phyloP scores from a whole-genome alignment of 1,284 basidiomycete genomes.

The Pseudozyma hubeiensis region DNA sequence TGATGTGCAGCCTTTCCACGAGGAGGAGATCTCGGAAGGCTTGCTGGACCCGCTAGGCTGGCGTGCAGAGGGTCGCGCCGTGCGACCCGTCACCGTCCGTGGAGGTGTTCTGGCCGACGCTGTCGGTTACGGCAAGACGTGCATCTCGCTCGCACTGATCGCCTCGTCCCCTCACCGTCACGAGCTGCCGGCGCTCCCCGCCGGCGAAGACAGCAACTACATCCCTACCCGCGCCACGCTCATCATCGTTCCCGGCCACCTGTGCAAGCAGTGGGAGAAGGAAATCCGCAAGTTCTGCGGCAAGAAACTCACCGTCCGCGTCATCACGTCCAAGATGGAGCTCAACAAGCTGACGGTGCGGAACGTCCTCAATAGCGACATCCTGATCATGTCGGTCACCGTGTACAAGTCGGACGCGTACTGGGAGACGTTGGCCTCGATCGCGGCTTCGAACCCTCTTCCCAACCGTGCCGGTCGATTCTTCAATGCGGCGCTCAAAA shows the following conservation, averaged over 20 bases:
- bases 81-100: conserved; percentile 79
- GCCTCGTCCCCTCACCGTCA: conserved; percentile 42
- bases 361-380: conserved; percentile 82
- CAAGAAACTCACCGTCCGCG: conserved; percentile 76
- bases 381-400: conserved; percentile 87
- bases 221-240: conserved; percentile 82
- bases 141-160: conserved; percentile 85
- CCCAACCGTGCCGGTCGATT: conserved; percentile 51
- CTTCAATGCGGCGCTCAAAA: conserved; percentile 57
- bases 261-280: conserved; percentile 88
- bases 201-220: conserved; percentile 76
- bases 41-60: conserved; percentile 85
- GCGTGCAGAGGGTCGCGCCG: conserved; percentile 90
- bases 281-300: conserved; percentile 86
- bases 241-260: conserved; percentile 87
- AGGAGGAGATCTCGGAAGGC: conserved; percentile 94
- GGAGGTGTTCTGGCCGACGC: conserved; percentile 95
- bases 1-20: conserved; percentile 76
- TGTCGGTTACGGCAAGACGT: conserved; percentile 96
- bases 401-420: conserved; percentile 75
- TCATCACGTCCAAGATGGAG: conserved; percentile 79
- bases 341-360: conserved; percentile 82
- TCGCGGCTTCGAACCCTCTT: conserved; percentile 52
- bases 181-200: conserved; percentile 71
- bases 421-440: conserved; percentile 53